Evolutionary conservation across 1,284 basidiomycete genomes (phyloP).

Genomic region (Macrocybe sp.): DNA sequence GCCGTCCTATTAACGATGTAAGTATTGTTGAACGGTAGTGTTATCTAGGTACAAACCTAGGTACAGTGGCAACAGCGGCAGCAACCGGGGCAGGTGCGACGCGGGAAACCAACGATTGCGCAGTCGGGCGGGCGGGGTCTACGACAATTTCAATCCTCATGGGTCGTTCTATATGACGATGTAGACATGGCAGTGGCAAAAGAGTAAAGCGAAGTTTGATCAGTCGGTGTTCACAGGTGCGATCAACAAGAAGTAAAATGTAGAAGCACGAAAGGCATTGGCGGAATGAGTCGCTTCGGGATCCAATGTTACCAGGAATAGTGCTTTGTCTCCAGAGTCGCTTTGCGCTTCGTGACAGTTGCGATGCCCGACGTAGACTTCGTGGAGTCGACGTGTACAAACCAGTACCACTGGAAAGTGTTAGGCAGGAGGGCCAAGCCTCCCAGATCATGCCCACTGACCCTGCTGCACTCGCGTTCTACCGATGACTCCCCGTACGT

Average conservation of each 20-base stretch:
- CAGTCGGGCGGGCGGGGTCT: slow-evolving; percentile 71
- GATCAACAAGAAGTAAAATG: slow-evolving; percentile 35
- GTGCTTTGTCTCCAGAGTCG: too few species aligned
- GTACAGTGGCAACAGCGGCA: slow-evolving; percentile 26
- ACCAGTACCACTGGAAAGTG: slow-evolving; percentile 16
- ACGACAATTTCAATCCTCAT: slow-evolving; percentile 99
- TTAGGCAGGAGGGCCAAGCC: slow-evolving; percentile 20
- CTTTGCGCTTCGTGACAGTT: too few species aligned
- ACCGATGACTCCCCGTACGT: too few species aligned
- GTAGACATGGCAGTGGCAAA: slow-evolving; percentile 20
- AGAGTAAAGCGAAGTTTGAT: slow-evolving; percentile 40
- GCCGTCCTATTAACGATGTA: slow-evolving; percentile 18
- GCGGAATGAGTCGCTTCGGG: too few species aligned
- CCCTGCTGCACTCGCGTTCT: background rate
- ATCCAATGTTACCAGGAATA: too few species aligned
- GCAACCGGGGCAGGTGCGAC: slow-evolving; percentile 57
- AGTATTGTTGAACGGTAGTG: background rate
- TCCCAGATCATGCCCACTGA: slow-evolving; percentile 15
- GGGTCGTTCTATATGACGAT: slow-evolving; percentile 71
- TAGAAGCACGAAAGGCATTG: slow-evolving; percentile 24
- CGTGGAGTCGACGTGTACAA: too few species aligned
- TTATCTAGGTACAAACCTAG: slow-evolving; percentile 38
- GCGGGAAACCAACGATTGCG: slow-evolving; percentile 61
- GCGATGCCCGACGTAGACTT: too few species aligned
- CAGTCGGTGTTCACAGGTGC: slow-evolving; percentile 55